phyloP scores from a whole-genome alignment of 805 yeast genomes.

The Kazachstania africana region DNA sequence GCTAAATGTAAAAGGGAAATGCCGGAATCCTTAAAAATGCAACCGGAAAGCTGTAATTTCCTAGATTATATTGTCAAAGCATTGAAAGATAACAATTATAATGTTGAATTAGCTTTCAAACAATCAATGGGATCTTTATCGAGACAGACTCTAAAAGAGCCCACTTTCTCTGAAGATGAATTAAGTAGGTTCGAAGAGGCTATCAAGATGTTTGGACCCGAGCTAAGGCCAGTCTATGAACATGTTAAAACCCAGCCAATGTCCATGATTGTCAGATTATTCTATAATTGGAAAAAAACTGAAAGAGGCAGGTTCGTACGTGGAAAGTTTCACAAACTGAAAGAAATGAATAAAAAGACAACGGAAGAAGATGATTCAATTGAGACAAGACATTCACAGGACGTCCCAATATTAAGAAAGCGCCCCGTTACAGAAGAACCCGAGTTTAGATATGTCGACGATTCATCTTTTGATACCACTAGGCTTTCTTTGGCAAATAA shows the following conservation, averaged over 20 bases:
- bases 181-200: slow-evolving; percentile 60
- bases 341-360: slow-evolving; percentile 3
- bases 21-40: slow-evolving; percentile 44
- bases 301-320: slow-evolving; percentile 62
- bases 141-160: slow-evolving; percentile 56
- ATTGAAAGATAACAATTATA: slow-evolving; percentile 40
- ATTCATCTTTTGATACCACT: slow-evolving; percentile 48
- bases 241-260: slow-evolving; percentile 63
- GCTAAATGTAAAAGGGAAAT: slow-evolving; percentile 37
- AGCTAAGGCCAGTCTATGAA: slow-evolving; percentile 59
- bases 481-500: slow-evolving; percentile 33
- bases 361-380: not conserved
- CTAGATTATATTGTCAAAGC: slow-evolving; percentile 58
- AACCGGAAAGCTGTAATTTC: slow-evolving; percentile 67
- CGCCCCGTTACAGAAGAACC: slow-evolving; percentile 1
- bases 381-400: not conserved
- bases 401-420: not conserved
- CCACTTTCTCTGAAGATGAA: slow-evolving; percentile 59
- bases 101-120: slow-evolving; percentile 37
- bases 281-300: slow-evolving; percentile 88
- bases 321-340: slow-evolving; percentile 72
- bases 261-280: slow-evolving; percentile 74
- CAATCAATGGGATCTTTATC: slow-evolving; percentile 37
- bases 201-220: slow-evolving; percentile 62
- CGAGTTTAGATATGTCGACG: slow-evolving; percentile 29